A percentile compares a stretch with the other conserved stretches of the same genome.
These are phyloP conservation scores for Taiozyma onychis DNA, from an alignment of 1,139 yeast species.

Conservation along the genomic window DNA sequence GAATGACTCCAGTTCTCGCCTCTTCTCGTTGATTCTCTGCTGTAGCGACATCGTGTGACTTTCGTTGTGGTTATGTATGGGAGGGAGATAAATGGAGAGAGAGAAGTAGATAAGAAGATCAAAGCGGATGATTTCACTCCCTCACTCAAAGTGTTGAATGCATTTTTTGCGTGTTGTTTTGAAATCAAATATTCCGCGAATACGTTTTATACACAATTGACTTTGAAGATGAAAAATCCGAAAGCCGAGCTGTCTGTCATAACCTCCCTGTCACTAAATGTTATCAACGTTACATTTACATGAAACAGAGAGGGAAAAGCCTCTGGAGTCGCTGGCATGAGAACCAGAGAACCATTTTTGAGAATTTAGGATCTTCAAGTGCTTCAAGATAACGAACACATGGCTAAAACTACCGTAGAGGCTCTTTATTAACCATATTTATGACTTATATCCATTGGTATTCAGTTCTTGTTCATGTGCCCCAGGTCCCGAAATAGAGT, in stretches of 20 bases:
- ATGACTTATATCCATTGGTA: no score
- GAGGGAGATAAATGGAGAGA: background rate
- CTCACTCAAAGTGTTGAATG: background rate
- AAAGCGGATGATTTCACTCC: background rate
- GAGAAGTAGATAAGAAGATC: background rate
- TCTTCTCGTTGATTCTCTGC: constrained; percentile 21
- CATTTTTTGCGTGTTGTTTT: background rate
- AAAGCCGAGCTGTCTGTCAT: background rate
- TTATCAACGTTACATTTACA: no score
- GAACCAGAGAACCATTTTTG: no score
- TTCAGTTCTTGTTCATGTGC: no score
- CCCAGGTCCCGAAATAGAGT: no score
- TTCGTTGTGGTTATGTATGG: no score
- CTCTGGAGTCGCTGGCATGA: background rate
- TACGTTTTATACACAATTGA: background rate
- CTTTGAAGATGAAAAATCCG: background rate
- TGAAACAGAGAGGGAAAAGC: background rate
- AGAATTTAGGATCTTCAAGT: background rate
- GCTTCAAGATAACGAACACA: background rate
- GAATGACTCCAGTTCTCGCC: constrained; percentile 18
- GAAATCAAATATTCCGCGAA: background rate
- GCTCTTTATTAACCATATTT: background rate
- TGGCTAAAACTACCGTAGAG: background rate
- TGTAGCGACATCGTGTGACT: constrained; percentile 27
- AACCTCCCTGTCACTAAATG: background rate